Conservation (phyloP, 2,329 filamentous ascomycete genomes). For the Cordyceps javanica region DNA sequence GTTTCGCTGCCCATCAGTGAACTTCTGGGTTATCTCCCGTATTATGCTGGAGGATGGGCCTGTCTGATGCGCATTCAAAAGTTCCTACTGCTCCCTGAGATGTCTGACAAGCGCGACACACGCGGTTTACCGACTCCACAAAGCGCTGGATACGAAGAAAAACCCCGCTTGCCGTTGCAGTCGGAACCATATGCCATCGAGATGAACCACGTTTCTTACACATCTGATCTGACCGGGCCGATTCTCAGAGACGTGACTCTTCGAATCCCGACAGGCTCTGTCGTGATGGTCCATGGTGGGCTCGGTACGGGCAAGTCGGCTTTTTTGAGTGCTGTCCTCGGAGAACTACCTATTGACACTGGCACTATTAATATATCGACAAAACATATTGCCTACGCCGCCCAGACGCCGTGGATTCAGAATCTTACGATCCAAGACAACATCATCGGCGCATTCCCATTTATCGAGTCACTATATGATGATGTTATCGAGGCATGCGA, state of each 20-base stretch:
- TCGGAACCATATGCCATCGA: not conserved
- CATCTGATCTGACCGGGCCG: not conserved
- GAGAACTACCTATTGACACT: slow-evolving; percentile 19
- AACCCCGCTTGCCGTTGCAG: not conserved
- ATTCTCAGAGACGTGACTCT: slow-evolving; percentile 2
- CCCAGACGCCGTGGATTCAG: slow-evolving; percentile 27
- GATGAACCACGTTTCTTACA: not conserved
- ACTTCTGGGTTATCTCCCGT: not conserved
- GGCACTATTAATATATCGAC: slow-evolving; percentile 21
- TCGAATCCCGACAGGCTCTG: slow-evolving; percentile 17
- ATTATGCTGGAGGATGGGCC: not conserved
- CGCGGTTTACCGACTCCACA: not conserved
- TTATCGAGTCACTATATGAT: slow-evolving; percentile 26
- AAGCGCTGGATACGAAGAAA: not conserved
- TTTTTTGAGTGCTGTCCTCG: slow-evolving; percentile 26
- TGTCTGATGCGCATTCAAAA: slow-evolving; percentile 5
- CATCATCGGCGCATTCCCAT: slow-evolving; percentile 27
- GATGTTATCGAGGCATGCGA: slow-evolving; percentile 29
- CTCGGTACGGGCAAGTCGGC: slow-evolving; percentile 28
- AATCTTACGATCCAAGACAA: slow-evolving; percentile 30
- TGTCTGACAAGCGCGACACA: not conserved
- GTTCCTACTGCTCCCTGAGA: not conserved
- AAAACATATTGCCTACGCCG: slow-evolving; percentile 23
- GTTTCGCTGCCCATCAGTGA: not conserved
- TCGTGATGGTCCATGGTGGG: slow-evolving; percentile 26